Percentiles rank a stretch among this genome's conserved stretches.
phyloP scores from a whole-genome alignment of 2,329 filamentous ascomycete genomes.

The Fusarium neocosmosporiellum region DNA sequence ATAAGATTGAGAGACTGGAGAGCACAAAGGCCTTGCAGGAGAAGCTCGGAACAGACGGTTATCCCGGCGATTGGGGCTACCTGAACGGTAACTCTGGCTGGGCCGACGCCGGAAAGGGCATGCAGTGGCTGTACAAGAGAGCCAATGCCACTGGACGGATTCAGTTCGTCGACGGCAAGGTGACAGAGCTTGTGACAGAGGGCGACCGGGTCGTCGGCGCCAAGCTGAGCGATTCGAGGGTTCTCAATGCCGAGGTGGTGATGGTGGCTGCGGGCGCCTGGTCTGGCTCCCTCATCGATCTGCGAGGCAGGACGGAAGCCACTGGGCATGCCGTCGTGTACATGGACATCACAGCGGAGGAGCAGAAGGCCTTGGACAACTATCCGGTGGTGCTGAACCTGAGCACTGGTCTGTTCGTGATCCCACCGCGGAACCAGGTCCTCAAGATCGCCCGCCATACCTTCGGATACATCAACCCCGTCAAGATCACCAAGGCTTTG shows the following conservation, averaged over 20 bases:
- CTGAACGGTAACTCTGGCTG: conserved; percentile 81
- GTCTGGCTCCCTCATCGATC: conserved; percentile 81
- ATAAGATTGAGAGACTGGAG: conserved; percentile 59
- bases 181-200: conserved; percentile 54
- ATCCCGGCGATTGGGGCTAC: conserved; percentile 75
- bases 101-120: conserved; percentile 79
- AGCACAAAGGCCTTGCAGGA: conserved; percentile 56
- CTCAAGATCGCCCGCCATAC: conserved; percentile 78
- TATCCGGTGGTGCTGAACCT: conserved; percentile 82
- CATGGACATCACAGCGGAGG: conserved; percentile 76
- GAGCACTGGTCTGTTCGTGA: conserved; percentile 77
- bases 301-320: conserved; percentile 79
- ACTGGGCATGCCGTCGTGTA: conserved; percentile 88
- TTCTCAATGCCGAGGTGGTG: conserved; percentile 73
- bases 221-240: conserved; percentile 47
- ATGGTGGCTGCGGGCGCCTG: conserved; percentile 89
- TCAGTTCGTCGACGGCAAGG: conserved; percentile 63
- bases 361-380: conserved; percentile 72
- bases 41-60: conserved; percentile 59
- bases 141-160: conserved; percentile 68
- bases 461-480: conserved; percentile 73
- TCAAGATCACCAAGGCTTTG: conserved; percentile 49
- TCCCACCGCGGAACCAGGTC: conserved; percentile 71
- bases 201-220: conserved; percentile 65
- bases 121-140: conserved; percentile 70